Conservation (phyloP, 371 early-diverging fungal species). For the Chytridium lagenaria region DNA sequence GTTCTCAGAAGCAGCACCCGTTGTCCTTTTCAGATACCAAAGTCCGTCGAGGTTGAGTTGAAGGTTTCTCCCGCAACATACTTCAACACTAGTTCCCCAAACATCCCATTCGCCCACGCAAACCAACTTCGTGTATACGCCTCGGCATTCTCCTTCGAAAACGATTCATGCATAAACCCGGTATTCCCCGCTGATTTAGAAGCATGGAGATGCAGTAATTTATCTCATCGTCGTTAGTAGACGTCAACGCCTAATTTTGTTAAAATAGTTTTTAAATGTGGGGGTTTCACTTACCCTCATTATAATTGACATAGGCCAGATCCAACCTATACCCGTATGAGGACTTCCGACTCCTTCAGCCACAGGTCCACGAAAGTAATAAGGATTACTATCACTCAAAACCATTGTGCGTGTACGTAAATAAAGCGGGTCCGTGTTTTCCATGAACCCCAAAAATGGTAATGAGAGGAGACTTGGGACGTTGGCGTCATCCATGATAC, state of each 20-base stretch:
- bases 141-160: conserved; percentile 48
- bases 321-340: conserved; percentile 50
- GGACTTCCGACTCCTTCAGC: conserved; percentile 67
- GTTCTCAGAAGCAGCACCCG: neutral
- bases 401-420: conserved; percentile 58
- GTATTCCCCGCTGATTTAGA: conserved; percentile 38
- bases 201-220: conserved; percentile 48
- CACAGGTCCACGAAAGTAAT: conserved; percentile 58
- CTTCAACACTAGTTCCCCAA: conserved; percentile 54
- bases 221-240: conserved; percentile 39
- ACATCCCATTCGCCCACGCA: conserved; percentile 63
- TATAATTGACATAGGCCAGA: conserved; percentile 46
- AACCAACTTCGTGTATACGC: conserved; percentile 60
- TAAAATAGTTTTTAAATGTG: neutral
- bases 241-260: conserved; percentile 28
- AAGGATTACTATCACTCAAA: conserved; percentile 63
- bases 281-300: conserved; percentile 22
- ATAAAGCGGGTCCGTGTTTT: conserved; percentile 55
- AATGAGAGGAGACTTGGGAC: conserved; percentile 65
- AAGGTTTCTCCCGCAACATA: neutral
- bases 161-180: conserved; percentile 59
- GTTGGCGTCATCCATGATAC: conserved; percentile 73
- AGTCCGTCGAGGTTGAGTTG: neutral
- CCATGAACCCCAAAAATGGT: conserved; percentile 64
- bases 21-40: neutral